A percentile compares a stretch with the other conserved stretches of the same genome.
Conservation (phyloP, 176 grass and related monocot genomes). For the Aegilops bicornis region DNA sequence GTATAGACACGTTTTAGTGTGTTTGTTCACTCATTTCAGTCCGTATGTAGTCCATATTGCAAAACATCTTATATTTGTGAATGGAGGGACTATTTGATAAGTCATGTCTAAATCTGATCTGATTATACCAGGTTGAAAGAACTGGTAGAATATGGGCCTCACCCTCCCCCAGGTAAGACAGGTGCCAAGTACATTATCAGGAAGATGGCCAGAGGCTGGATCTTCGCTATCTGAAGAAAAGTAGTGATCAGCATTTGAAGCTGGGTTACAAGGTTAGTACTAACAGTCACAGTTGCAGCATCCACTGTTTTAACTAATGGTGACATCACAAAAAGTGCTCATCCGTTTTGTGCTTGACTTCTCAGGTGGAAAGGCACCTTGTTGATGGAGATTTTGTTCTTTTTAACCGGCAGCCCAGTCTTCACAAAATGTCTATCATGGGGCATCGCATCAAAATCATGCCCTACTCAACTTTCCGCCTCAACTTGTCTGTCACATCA, state of each 20-base stretch:
- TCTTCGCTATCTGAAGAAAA: conserved; percentile 95
- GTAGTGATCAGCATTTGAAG: conserved; percentile 95
- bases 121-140: conserved; percentile 66
- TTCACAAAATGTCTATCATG: conserved; percentile 99
- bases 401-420: conserved; percentile 93
- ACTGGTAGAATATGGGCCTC: conserved; percentile 92
- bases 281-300: neutral
- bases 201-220: conserved; percentile 97
- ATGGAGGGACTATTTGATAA: neutral
- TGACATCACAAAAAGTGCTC: neutral
- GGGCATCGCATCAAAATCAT: conserved; percentile 99
- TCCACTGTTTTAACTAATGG: neutral
- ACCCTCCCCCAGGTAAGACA: conserved; percentile 89
- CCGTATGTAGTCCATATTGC: no score
- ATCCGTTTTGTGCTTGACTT: conserved; percentile 23
- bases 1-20: no score
- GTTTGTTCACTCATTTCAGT: no score
- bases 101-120: conserved; percentile 16
- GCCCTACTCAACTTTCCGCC: conserved; percentile 94
- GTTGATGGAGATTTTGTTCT: conserved; percentile 95
- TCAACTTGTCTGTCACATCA: conserved; percentile 93
- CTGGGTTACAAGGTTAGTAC: conserved; percentile 77
- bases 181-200: conserved; percentile 97
- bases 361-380: conserved; percentile 85
- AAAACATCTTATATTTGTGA: no score